These are phyloP conservation scores for Stagonosporopsis chrysanthemi DNA, from an alignment of 2,329 filamentous ascomycete species.

Conservation along the genomic window DNA sequence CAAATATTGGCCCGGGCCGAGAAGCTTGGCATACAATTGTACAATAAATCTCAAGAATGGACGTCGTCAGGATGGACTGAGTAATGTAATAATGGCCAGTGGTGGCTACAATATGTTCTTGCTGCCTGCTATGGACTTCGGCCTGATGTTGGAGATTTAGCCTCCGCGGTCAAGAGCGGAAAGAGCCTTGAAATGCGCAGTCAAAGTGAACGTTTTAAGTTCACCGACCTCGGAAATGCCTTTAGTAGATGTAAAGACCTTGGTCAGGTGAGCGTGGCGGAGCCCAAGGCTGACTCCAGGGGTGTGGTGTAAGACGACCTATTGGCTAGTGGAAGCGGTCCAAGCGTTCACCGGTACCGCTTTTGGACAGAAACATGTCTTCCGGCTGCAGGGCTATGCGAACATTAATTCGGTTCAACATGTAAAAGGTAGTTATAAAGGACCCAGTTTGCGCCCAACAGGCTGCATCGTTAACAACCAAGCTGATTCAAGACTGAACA, in stretches of 20 bases:
- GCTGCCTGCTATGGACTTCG: neutral
- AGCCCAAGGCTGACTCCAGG: slow-evolving; percentile 27
- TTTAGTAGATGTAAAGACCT: neutral
- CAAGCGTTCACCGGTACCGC: slow-evolving; percentile 20
- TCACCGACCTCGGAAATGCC: slow-evolving; percentile 1
- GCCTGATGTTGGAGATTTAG: neutral
- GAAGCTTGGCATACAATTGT: slow-evolving; percentile 5
- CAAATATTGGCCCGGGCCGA: slow-evolving; percentile 10
- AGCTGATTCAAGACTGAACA: neutral
- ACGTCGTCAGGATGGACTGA: neutral
- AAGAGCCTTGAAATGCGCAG: neutral
- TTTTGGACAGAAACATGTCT: slow-evolving; percentile 5
- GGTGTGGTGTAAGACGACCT: neutral
- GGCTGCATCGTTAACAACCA: neutral
- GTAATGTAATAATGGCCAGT: neutral
- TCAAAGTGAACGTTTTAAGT: neutral
- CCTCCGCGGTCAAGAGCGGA: neutral
- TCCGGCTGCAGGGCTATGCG: slow-evolving; percentile 3
- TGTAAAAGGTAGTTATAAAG: slow-evolving; percentile 1
- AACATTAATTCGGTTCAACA: neutral
- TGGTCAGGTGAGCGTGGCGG: slow-evolving; percentile 17
- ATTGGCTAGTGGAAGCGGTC: neutral
- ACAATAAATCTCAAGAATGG: neutral
- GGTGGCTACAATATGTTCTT: neutral
- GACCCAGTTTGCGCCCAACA: neutral